These are phyloP conservation scores for Dendryphion nanum DNA, from an alignment of 2,329 filamentous ascomycete species.

Conservation along the genomic window DNA sequence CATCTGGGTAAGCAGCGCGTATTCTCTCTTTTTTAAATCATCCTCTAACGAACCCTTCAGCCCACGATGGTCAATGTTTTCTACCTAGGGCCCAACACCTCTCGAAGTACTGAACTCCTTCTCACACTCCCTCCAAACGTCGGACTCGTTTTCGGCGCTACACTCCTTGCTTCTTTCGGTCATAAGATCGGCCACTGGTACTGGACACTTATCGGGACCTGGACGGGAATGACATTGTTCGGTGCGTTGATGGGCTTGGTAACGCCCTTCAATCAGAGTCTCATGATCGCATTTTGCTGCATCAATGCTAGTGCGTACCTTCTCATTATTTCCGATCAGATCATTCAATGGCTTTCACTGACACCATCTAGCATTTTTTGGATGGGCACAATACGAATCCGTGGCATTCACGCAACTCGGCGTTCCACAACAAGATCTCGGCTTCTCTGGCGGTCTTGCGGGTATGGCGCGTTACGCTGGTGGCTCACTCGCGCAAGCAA, in stretches of 20 bases:
- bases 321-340: too few species aligned
- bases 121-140: constrained; percentile 50
- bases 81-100: constrained; percentile 37
- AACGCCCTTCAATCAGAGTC: constrained; percentile 45
- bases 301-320: constrained; percentile 29
- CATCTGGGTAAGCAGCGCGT: constrained; percentile 33
- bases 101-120: constrained; percentile 30
- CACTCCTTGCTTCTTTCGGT: constrained; percentile 44
- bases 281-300: constrained; percentile 50
- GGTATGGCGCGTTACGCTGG: constrained; percentile 26
- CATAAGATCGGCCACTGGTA: constrained; percentile 47
- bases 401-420: constrained; percentile 33
- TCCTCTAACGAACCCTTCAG: too few species aligned
- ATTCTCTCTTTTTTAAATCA: background rate
- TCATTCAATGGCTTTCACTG: background rate
- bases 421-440: constrained; percentile 48
- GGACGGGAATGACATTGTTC: constrained; percentile 50
- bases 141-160: constrained; percentile 45
- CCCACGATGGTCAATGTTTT: constrained; percentile 50
- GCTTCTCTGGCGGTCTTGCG: constrained; percentile 41
- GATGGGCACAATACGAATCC: constrained; percentile 31
- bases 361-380: constrained; percentile 17
- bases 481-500: constrained; percentile 21
- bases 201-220: constrained; percentile 46
- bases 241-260: constrained; percentile 47